These are phyloP conservation scores for Fusarium hostae DNA, from an alignment of 2,329 filamentous ascomycete species.

Conservation along the genomic window DNA sequence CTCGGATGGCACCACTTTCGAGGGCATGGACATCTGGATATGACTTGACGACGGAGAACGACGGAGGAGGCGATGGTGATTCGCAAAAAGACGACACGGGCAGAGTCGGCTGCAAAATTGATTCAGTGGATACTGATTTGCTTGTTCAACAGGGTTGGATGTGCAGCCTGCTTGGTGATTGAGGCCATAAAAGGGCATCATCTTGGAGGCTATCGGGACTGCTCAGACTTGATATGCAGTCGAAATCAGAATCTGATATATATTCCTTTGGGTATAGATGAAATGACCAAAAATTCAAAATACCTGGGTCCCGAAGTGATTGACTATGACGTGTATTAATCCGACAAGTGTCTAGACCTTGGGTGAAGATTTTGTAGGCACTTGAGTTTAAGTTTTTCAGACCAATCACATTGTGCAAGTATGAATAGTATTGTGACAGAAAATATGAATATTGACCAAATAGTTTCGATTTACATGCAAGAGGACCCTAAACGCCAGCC, in stretches of 20 bases:
- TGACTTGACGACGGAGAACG: slow-evolving; percentile 43
- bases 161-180: slow-evolving; percentile 23
- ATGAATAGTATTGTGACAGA: slow-evolving; percentile 5
- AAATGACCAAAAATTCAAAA: slow-evolving; percentile 48
- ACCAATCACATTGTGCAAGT: neutral
- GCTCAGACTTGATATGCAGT: slow-evolving; percentile 32
- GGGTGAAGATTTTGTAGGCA: neutral
- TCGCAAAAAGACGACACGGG: slow-evolving; percentile 29
- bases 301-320: neutral
- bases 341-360: neutral
- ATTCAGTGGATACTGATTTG: slow-evolving; percentile 24
- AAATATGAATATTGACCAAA: slow-evolving; percentile 38
- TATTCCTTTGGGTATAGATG: slow-evolving; percentile 52
- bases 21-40: slow-evolving; percentile 40
- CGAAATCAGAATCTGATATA: slow-evolving; percentile 49
- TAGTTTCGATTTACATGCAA: slow-evolving; percentile 40
- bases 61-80: slow-evolving; percentile 28
- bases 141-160: slow-evolving; percentile 31
- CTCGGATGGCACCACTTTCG: slow-evolving; percentile 27
- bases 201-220: slow-evolving; percentile 24
- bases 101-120: slow-evolving; percentile 42
- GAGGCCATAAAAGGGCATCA: slow-evolving; percentile 12
- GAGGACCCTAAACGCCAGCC: slow-evolving; percentile 42
- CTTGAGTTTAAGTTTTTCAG: neutral
- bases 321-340: neutral